Evolutionary conservation across 2,329 filamentous ascomycete species (phyloP), one percentile per base, ranked within the genome.

Genomic region (Botrytis fragariae): DNA sequence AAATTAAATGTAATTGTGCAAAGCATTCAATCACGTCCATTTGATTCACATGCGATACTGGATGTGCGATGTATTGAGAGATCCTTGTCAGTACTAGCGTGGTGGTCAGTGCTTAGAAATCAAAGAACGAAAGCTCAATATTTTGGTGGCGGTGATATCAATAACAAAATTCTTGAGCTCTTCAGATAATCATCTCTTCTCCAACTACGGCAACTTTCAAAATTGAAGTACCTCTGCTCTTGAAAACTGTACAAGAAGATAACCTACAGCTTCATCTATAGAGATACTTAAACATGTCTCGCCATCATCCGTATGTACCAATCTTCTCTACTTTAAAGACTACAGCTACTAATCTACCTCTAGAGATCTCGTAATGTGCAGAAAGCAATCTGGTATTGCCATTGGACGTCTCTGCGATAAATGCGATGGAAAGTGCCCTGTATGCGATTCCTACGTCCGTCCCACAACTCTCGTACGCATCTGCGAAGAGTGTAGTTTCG

Each of bases 321-420:
- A 44, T 25, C 35, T 29, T 22, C 48, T 69, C 54, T 61, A 20
- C 57, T 67, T 32, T 68, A 20, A 20, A 44, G 32, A 39, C 20
- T 39, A 39, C 67, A 75, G 70, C 72, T 69, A 22, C 63, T 71
- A 72, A 74, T 44, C 29, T 39, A 48, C 68, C 62, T 72, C 29
- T 81, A 93, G 92, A 84, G 96, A 99, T 87, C 91, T 99, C 78
- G 96, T 99, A 80, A 98, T 98, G 95, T 99, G 96, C 89, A 95
- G 95, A 86, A 99, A 99, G 86, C 95, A 97, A 83, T 88, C 95
- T 75, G 96, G 96, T 85, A 98, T 98, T 83, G 93, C 95, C 80
- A 97, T 99, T 88, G 96, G 96, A 82, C 95, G 96, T 73, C 93
- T 99, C 82, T 99, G 96, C 88, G 96, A 99, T 86, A 99, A 99